Evolutionary conservation across 352 stramenopile species (phyloP).

Genomic region (Phytophthora sp.): DNA sequence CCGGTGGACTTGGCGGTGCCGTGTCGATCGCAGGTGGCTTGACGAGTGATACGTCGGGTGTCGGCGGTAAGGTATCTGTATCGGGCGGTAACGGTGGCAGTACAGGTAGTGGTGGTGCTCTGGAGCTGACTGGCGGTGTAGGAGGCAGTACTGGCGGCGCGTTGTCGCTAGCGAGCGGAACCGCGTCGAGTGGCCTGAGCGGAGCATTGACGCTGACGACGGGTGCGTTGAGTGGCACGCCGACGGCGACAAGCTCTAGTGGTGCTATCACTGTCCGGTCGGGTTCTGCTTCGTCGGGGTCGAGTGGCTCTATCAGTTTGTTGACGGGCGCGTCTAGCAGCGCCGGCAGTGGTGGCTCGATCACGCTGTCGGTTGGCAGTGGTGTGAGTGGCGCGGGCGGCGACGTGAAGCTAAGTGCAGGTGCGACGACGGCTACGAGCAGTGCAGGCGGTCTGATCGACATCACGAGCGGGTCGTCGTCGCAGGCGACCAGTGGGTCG

Average conservation of each 20-base stretch:
- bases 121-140: constrained; percentile 17
- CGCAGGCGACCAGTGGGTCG: constrained; percentile 42
- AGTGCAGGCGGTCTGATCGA: constrained; percentile 45
- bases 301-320: constrained; percentile 28
- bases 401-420: constrained; percentile 47
- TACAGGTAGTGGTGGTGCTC: constrained; percentile 2
- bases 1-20: no score
- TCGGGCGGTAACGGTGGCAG: not conserved
- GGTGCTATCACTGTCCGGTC: constrained; percentile 20
- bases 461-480: constrained; percentile 40
- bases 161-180: constrained; percentile 25
- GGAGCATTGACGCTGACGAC: constrained; percentile 12
- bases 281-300: constrained; percentile 26
- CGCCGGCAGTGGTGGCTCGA: constrained; percentile 46
- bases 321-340: constrained; percentile 48
- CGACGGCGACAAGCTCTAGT: constrained; percentile 13
- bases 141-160: constrained; percentile 29
- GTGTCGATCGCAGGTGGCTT: no score
- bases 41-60: no score
- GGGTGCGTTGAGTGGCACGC: not conserved
- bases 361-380: constrained; percentile 51
- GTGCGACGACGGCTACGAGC: constrained; percentile 29
- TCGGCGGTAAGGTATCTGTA: constrained; percentile 6
- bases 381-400: constrained; percentile 51
- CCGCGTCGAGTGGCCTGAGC: constrained; percentile 20